Evolutionary conservation across 2,329 filamentous ascomycete genomes (phyloP), one percentile per base, ranked within the genome.

Genomic region (Fusarium albosuccineum): DNA sequence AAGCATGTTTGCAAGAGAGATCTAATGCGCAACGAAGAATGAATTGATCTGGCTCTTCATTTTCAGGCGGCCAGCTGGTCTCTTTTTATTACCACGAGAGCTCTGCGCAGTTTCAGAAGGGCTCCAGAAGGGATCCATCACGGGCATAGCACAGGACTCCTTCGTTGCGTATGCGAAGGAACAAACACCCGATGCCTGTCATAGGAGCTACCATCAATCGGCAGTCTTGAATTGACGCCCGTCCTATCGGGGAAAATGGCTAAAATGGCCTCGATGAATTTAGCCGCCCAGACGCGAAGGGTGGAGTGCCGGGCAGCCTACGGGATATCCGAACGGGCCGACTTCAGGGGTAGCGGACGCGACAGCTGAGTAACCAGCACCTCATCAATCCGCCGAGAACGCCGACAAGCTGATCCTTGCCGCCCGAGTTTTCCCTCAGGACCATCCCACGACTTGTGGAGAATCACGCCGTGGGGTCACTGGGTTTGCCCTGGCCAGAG

Each of bases 221-320:
- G 60, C 46, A 36, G 39, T 33, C 30, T 16, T n/a, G 7, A 17
- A 7, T 37, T 36, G 37, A 33, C 22, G n/a, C 30, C 29, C 14
- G 16, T 46, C 50, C 61, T 65, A 65, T 64, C 50, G 46, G 57
- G 61, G 56, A 42, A 50, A 33, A 61, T 39, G 63, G 63, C 61
- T 65, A 33, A 61, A 66, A 66, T 61, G 27, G 11, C 27, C 11
- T 22, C 29, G 44, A 33, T 11, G 29, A 11, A 54, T 65, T 61
- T 66, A 66, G n/a, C 63, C 63, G 63, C 27, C 27, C 3, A 36
- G 26, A 13, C 26, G 53, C 45, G 33, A n/a, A 37, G 27, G 52
- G 39, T 57, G 29, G 17, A 57, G 45, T 39, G n/a, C n/a, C 41
- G 17, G 60, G 41, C 34, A 50, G 42, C 36, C 36, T 41, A 30